Percentiles rank a stretch among this genome's conserved stretches.
These are phyloP conservation scores for Backusella tarrabulga DNA, from an alignment of 192 early-diverging fungal species.

Conservation along the genomic window DNA sequence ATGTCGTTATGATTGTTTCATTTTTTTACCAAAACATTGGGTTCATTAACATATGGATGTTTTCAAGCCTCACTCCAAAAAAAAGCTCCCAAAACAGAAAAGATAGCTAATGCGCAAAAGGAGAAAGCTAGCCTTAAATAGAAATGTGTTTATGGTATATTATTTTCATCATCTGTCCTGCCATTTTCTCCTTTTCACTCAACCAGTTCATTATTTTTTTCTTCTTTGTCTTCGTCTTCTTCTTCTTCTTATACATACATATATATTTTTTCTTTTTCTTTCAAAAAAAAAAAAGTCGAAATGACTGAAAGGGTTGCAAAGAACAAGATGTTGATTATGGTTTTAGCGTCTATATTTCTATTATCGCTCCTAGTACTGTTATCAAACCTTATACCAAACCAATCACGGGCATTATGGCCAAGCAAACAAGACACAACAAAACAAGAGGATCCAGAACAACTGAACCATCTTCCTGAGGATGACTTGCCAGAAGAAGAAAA, in stretches of 20 bases:
- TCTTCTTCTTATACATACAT: no score
- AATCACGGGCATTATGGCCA: not conserved
- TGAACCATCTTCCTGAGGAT: not conserved
- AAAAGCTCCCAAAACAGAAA: not conserved
- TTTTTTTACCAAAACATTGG: not conserved
- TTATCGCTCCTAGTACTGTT: not conserved
- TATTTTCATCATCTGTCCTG: not conserved
- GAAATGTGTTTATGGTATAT: not conserved
- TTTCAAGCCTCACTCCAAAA: not conserved
- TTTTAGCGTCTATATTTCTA: not conserved
- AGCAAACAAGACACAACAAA: not conserved
- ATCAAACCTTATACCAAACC: not conserved
- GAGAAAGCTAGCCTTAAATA: not conserved
- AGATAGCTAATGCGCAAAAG: not conserved
- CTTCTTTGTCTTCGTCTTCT: not conserved
- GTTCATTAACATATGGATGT: not conserved
- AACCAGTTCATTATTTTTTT: no score
- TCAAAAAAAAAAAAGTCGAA: not conserved
- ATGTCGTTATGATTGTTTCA: not conserved
- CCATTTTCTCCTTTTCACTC: not conserved
- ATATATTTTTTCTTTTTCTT: not conserved
- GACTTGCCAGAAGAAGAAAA: conserved; percentile 13
- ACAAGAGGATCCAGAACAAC: not conserved
- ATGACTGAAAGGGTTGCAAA: not conserved
- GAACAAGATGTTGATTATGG: not conserved